Conservation (phyloP, 768 basidiomycete species). For the Mrakia frigida region DNA sequence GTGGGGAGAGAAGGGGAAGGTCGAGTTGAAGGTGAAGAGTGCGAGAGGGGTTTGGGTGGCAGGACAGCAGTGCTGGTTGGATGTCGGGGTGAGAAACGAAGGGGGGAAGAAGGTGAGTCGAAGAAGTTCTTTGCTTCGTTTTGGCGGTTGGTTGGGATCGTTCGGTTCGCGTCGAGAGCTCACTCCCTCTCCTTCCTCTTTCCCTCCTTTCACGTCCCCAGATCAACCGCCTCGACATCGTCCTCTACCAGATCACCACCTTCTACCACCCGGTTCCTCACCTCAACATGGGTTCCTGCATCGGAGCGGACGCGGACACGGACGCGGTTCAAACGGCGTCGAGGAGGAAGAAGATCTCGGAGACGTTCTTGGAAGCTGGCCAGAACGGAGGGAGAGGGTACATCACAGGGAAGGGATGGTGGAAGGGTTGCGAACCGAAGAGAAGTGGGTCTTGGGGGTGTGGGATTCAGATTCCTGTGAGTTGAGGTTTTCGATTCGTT, state of each 20-base stretch:
- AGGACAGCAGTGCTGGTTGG: constrained; percentile 69
- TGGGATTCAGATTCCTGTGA: constrained; percentile 67
- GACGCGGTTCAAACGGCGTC: constrained; percentile 61
- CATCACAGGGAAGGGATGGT: constrained; percentile 82
- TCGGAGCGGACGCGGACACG: constrained; percentile 19
- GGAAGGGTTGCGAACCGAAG: constrained; percentile 69
- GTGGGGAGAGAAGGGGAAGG: constrained; percentile 57
- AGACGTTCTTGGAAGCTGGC: constrained; percentile 61
- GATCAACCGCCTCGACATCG: constrained; percentile 61
- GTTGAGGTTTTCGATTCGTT: constrained; percentile 38
- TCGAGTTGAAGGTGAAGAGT: constrained; percentile 61
- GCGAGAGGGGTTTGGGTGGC: constrained; percentile 74
- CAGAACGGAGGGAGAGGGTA: constrained; percentile 60
- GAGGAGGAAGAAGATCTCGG: constrained; percentile 59
- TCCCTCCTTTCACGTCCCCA: constrained; percentile 18
- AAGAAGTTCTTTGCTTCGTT: neutral
- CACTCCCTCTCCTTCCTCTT: neutral
- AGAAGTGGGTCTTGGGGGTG: constrained; percentile 62
- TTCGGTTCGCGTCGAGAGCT: neutral
- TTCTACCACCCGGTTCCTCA: constrained; percentile 57
- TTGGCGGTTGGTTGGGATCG: too few species aligned
- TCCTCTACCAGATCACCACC: constrained; percentile 61
- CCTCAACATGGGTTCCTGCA: constrained; percentile 35
- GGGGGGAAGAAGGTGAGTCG: constrained; percentile 53
- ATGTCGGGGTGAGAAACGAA: constrained; percentile 61